Percentiles rank a stretch among this genome's conserved stretches.
phyloP scores from a whole-genome alignment of 495 filamentous ascomycete genomes.

The Hapsidospora chrysogenum region DNA sequence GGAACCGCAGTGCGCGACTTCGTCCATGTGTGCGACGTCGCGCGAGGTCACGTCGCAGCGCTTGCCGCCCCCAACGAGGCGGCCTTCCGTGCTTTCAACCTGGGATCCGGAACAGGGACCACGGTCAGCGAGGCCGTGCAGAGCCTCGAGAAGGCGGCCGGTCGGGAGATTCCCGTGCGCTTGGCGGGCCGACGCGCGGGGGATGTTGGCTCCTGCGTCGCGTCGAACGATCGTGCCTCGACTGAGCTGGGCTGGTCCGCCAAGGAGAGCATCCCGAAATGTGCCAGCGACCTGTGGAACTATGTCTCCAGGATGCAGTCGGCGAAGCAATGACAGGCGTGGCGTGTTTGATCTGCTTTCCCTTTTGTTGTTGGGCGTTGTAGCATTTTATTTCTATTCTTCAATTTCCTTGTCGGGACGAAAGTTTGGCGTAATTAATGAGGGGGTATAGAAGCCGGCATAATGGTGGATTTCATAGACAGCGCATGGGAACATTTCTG shows the following conservation, averaged over 20 bases:
- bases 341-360: no score
- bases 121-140: slow-evolving; percentile 34
- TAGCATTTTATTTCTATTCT: no score
- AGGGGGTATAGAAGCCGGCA: no score
- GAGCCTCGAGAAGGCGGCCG: slow-evolving; percentile 13
- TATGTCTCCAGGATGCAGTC: slow-evolving; percentile 5
- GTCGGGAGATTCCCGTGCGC: slow-evolving; percentile 7
- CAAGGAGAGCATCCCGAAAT: slow-evolving; percentile 8
- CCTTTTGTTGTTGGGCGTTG: no score
- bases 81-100: slow-evolving; percentile 35
- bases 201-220: slow-evolving; percentile 13
- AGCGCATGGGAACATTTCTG: no score
- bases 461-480: no score
- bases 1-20: slow-evolving; percentile 65
- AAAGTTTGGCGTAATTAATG: no score
- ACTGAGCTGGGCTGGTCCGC: slow-evolving; percentile 14
- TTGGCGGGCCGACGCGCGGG: slow-evolving; percentile 9
- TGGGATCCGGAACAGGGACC: slow-evolving; percentile 33
- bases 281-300: slow-evolving; percentile 13
- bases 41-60: slow-evolving; percentile 46
- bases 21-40: slow-evolving; percentile 47
- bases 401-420: no score
- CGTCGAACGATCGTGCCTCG: slow-evolving; percentile 10
- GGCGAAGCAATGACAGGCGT: no score
- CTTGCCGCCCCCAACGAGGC: slow-evolving; percentile 18